Percentiles rank a stretch among this genome's conserved stretches.
Conservation (phyloP, 1,139 yeast genomes). For the Suhomyces coccinellae region DNA sequence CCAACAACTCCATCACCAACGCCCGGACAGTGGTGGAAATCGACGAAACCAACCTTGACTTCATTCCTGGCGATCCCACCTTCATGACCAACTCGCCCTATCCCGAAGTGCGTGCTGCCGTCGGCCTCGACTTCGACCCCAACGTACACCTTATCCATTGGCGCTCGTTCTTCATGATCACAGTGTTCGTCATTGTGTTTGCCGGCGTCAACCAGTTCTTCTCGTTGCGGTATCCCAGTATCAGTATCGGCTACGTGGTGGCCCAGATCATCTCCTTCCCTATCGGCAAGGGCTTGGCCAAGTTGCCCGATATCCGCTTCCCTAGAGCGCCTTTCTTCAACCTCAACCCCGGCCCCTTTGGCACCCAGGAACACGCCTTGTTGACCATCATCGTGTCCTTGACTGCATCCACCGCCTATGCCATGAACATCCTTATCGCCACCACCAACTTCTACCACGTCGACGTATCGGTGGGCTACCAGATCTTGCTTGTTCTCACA, state of each 20-base stretch:
- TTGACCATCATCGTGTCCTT: conserved; percentile 19
- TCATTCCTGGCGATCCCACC: conserved; percentile 31
- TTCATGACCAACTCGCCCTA: conserved; percentile 26
- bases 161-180: conserved; percentile 19
- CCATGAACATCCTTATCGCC: conserved; percentile 23
- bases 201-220: conserved; percentile 28
- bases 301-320: conserved; percentile 25
- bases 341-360: conserved; percentile 37
- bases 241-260: conserved; percentile 25
- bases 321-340: conserved; percentile 23
- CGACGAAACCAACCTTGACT: conserved; percentile 15
- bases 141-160: conserved; percentile 20
- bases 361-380: conserved; percentile 24
- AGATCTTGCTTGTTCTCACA: conserved; percentile 18
- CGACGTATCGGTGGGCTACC: conserved; percentile 37
- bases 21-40: conserved; percentile 12
- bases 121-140: conserved; percentile 16
- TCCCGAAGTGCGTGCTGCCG: conserved; percentile 25
- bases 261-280: conserved; percentile 28
- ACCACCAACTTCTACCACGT: conserved; percentile 36
- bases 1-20: not conserved
- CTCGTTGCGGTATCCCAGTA: conserved; percentile 25
- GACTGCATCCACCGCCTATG: conserved; percentile 20
- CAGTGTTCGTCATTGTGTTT: conserved; percentile 21
- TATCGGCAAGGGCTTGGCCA: conserved; percentile 21